Percentiles rank a stretch among this genome's conserved stretches.
These are phyloP conservation scores for Beauveria australis DNA, from an alignment of 2,329 filamentous ascomycete genomes.

Conservation along the genomic window DNA sequence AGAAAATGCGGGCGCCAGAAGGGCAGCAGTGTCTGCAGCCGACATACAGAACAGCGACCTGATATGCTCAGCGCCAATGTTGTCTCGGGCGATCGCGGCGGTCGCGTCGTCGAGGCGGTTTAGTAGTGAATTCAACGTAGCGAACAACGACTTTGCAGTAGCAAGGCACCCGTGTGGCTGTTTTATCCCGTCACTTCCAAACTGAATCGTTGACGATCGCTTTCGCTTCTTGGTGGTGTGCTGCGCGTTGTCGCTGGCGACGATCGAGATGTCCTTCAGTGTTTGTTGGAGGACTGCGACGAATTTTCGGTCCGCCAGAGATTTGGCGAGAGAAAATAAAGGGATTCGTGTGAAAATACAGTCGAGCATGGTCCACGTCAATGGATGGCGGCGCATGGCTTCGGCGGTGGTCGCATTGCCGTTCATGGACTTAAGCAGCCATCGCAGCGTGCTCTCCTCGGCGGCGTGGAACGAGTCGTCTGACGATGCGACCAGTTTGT, in stretches of 20 bases:
- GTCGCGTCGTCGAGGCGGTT: slow-evolving; percentile 31
- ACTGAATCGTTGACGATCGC: slow-evolving; percentile 27
- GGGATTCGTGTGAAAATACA: slow-evolving; percentile 58
- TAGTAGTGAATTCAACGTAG: slow-evolving; percentile 38
- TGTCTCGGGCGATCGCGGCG: slow-evolving; percentile 31
- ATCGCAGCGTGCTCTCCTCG: slow-evolving; percentile 51
- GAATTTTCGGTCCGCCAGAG: slow-evolving; percentile 63
- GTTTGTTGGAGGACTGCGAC: slow-evolving; percentile 57
- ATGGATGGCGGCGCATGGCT: slow-evolving; percentile 44
- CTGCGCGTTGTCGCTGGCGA: slow-evolving; percentile 19
- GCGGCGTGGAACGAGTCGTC: slow-evolving; percentile 40
- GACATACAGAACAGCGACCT: slow-evolving; percentile 47
- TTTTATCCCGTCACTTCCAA: slow-evolving; percentile 33
- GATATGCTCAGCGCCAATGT: slow-evolving; percentile 50
- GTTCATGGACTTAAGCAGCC: slow-evolving; percentile 56
- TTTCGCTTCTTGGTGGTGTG: slow-evolving; percentile 36
- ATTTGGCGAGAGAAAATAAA: slow-evolving; percentile 59
- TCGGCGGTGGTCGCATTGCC: slow-evolving; percentile 38
- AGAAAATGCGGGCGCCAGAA: slow-evolving; percentile 37
- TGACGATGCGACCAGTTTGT: slow-evolving; percentile 33
- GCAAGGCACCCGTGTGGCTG: slow-evolving; percentile 33
- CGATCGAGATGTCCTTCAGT: slow-evolving; percentile 46
- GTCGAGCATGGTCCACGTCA: slow-evolving; percentile 54
- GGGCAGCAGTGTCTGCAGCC: slow-evolving; percentile 36
- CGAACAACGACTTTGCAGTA: slow-evolving; percentile 40